phyloP scores from a whole-genome alignment of 148 eudicot genomes.

The Chenopodium quinoa region DNA sequence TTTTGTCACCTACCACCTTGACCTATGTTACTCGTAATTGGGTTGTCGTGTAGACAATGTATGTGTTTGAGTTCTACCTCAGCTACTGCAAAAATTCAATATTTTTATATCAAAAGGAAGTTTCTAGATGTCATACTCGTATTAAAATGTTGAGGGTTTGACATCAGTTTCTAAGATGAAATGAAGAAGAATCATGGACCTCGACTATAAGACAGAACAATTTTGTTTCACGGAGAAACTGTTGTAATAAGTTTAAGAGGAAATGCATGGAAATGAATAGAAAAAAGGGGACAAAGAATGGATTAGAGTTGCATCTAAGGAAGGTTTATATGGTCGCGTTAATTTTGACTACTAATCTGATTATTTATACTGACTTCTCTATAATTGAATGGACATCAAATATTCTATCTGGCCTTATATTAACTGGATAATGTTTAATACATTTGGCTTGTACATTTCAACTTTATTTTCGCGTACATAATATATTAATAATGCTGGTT shows the following conservation, averaged over 20 bases:
- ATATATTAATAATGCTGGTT: neutral
- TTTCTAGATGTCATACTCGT: too few species aligned
- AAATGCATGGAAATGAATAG: neutral
- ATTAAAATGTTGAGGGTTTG: too few species aligned
- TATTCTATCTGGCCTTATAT: slow-evolving; percentile 9
- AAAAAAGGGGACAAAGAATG: neutral
- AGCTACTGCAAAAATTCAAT: neutral
- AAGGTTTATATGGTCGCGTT: neutral
- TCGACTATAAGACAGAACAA: too few species aligned
- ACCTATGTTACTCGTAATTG: neutral
- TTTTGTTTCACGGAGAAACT: neutral
- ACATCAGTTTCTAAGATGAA: neutral
- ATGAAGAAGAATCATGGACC: neutral
- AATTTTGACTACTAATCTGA: slow-evolving; percentile 7
- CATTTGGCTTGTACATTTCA: neutral
- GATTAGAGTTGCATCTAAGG: neutral
- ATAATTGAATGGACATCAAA: slow-evolving; percentile 21
- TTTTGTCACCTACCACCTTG: slow-evolving; percentile 19
- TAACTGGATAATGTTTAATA: slow-evolving; percentile 12
- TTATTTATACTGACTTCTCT: slow-evolving; percentile 6
- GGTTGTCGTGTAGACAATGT: neutral
- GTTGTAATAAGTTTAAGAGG: neutral
- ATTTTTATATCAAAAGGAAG: too few species aligned
- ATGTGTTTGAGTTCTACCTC: neutral
- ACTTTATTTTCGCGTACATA: neutral